phyloP scores from a whole-genome alignment of 306 rosid species.

The Geum urbanum region DNA sequence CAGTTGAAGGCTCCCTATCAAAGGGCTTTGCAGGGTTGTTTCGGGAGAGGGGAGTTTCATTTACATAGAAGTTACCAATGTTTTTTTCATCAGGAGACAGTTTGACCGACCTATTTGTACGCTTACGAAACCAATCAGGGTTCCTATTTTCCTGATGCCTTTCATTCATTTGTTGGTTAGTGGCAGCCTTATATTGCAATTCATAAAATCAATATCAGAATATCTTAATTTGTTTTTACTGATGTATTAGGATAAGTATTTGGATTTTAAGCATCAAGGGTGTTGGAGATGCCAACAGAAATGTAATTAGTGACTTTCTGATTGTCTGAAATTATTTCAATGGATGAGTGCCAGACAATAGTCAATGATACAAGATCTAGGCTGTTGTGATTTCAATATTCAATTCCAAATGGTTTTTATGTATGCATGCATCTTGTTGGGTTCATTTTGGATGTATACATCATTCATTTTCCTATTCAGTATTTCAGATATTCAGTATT shows the following conservation, averaged over 20 bases:
- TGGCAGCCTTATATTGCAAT: not conserved
- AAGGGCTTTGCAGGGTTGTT: slow-evolving; percentile 88
- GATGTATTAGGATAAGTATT: not conserved
- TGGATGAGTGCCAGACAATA: not conserved
- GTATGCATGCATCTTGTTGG: too few relatives aligned
- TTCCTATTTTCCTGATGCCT: not conserved
- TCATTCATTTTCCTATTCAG: too few relatives aligned
- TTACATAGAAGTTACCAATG: slow-evolving; percentile 29
- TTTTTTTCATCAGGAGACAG: slow-evolving; percentile 1
- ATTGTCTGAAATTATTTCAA: not conserved
- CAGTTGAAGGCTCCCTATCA: slow-evolving; percentile 81
- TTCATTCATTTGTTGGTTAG: not conserved
- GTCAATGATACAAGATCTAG: not conserved
- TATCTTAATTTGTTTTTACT: not conserved
- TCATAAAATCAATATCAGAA: not conserved
- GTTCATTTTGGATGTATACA: too few relatives aligned
- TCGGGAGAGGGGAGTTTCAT: slow-evolving; percentile 51
- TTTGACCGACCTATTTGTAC: not conserved
- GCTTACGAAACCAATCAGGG: not conserved
- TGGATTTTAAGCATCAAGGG: not conserved
- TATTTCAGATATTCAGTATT: too few relatives aligned
- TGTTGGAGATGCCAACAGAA: not conserved
- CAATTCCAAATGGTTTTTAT: too few relatives aligned
- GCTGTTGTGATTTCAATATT: too few relatives aligned
- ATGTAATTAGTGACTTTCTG: not conserved